Base-by-base conservation (phyloP, 345 rosid species). In the Dipteronia sinensis region DNA sequence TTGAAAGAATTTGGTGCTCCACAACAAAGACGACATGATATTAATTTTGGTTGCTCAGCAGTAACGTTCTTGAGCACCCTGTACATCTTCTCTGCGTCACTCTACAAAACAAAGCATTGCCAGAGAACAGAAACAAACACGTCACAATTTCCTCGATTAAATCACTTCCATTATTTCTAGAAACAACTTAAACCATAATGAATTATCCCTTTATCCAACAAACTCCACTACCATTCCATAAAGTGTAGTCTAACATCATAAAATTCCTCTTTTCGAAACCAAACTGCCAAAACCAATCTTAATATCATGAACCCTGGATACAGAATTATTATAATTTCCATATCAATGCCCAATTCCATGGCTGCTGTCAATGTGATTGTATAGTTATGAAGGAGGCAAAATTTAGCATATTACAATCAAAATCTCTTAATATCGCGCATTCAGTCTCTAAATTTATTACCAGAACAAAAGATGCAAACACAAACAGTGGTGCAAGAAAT, bases 11-110 rank as follows among this genome's bases (percentile, higher is more conserved):
- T 79, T 72, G 91, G 76, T 72, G 82, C 34, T 83, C 82, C 88
- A 74, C 91, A 83, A 82, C 92, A 91, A 19, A 80, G 59, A 84
- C 78, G 83, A 79, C 96, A 88, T 67, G 87, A 79, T 74, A 82
- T 67, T 69, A 87, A 81, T 73, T 76, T 66, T 44, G 82, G 76
- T 23, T 79, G 44, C 12, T 78, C 93, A 71, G 78, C 20, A 51
- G 89, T 78, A 79, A 81, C 89, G 82, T 79, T 66, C 58, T 73
- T 88, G 75, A 95, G 51, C 79, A 83, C 79, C 72, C 71, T 82
- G 81, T 85, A 87, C 85, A 91, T 84, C 89, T 69, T 90, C 89
- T 85, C 91, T 47, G 94, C 93, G 75, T 96, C 93, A 80, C 31
- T 61, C 98, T 95, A 83, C 78, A 82, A 74, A 59, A 78, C 44